Percentiles rank a stretch among this genome's conserved stretches.
These are phyloP conservation scores for Fragosphaeria purpurea DNA, from an alignment of 2,329 filamentous ascomycete genomes.

Conservation along the genomic window DNA sequence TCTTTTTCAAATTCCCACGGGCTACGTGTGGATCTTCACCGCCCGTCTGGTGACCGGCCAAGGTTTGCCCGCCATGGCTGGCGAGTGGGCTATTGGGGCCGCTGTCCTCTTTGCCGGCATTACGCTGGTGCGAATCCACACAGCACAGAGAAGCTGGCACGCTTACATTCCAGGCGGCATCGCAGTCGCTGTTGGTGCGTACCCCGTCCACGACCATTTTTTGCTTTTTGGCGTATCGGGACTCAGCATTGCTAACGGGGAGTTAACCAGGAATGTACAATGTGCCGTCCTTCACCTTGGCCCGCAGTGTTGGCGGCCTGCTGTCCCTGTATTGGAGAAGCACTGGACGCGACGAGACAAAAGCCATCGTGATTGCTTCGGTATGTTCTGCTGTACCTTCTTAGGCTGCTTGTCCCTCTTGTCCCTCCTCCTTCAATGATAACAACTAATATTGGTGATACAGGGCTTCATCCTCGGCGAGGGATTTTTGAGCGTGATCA, in stretches of 20 bases:
- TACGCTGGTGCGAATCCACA: conserved; percentile 60
- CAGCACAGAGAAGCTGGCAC: conserved; percentile 52
- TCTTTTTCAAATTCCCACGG: conserved; percentile 87
- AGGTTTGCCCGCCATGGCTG: conserved; percentile 74
- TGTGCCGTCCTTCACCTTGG: conserved; percentile 88
- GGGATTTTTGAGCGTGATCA: conserved; percentile 84
- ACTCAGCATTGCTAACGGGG: too few relatives aligned
- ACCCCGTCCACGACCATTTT: background rate
- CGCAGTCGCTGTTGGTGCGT: conserved; percentile 78
- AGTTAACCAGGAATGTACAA: conserved; percentile 75
- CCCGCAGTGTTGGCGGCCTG: conserved; percentile 69
- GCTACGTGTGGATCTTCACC: conserved; percentile 96
- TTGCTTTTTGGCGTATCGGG: background rate
- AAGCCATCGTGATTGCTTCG: conserved; percentile 77
- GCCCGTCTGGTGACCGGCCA: conserved; percentile 85
- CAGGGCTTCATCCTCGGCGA: conserved; percentile 85
- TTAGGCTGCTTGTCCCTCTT: background rate
- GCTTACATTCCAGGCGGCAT: conserved; percentile 81
- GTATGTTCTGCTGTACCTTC: conserved; percentile 26
- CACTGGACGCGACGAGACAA: conserved; percentile 51
- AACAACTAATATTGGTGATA: conserved; percentile 1
- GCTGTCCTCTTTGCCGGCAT: conserved; percentile 62
- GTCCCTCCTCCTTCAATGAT: background rate
- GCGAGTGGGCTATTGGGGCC: conserved; percentile 67
- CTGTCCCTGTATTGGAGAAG: conserved; percentile 67